Base-by-base conservation (phyloP, 1,139 yeast species). In the Kurtzmaniella quercitrusa region DNA sequence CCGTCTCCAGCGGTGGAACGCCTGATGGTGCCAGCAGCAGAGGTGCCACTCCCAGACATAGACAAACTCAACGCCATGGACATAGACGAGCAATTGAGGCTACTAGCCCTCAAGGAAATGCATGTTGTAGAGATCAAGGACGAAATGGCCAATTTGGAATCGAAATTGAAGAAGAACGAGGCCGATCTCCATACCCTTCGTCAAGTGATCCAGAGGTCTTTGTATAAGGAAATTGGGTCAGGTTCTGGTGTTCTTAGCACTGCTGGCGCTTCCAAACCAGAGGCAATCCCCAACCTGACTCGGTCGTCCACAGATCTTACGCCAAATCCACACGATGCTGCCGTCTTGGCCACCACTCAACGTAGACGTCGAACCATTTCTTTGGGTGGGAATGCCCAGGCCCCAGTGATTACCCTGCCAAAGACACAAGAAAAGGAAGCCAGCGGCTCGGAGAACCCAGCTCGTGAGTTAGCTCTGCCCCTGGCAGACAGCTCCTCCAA, bases 61-160 rank as follows among this genome's bases (percentile, higher is more conserved):
- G 66, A 61, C 19, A 66, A 65, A 40, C 57, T 72, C 18, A 48
- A 47, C 10, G 46, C 50, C 3, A 55, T 71, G 47, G 76, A 68
- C 16, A 65, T 81, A 10, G 80, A 78, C 45, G 80, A 77, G n/a
- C 80, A 79, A 46, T 62, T 82, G 40, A 61, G 85, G 46, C 58
- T 75, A 12, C 60, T 82, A 44, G 87, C 87, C 0, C 60, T 79
- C 33, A 81, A 79, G 52, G 88, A 82, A 54, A 79, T 81, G 84
- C 66, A 71, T 17, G 66, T 79, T 25, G 77, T 81, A 34, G 85
- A 80, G 49, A 57, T 79, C 38, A 78, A 75, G 46, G 83, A 80
- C 52, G 66, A 66, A 42, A 68, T 81, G 31, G 63, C 61, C 41
- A 57, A 58, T 37, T 51, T 72, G 44, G 63, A 56, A 34, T 50